Conservation (phyloP, 805 yeast species). For the Schizosaccharomyces pombe region ASM294v3 CU329670.1:2769001-2769500, state of each 20-base stretch:
- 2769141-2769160: neutral
- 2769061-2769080: neutral
- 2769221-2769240: no score
- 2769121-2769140: neutral
- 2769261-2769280: neutral
- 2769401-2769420: neutral
- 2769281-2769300: neutral
- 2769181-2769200: no score
- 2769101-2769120: neutral
- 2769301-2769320: neutral
- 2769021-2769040: neutral
- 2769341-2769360: neutral
- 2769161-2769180: neutral
- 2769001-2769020: neutral
- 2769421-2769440: neutral
- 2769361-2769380: neutral
- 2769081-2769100: neutral
- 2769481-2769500: neutral
- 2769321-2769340: neutral
- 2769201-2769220: no score
- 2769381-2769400: neutral
- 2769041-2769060: neutral
- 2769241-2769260: no score
- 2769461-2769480: neutral
- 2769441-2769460: neutral